Conservation (phyloP, 345 rosid genomes). For the Cardiospermum halicacabum region DNA sequence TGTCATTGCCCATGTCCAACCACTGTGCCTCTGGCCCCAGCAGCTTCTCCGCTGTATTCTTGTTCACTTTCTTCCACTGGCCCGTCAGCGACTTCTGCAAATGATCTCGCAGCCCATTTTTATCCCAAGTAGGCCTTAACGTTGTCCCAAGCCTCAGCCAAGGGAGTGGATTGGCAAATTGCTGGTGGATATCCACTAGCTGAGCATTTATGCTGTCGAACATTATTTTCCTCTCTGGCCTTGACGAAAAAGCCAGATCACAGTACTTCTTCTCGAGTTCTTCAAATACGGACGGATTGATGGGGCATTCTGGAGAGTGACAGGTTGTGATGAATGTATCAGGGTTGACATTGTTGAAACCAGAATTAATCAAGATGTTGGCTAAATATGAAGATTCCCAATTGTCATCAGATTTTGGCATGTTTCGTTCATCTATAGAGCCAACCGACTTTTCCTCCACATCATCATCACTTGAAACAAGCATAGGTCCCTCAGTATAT, state of each 20-base stretch:
- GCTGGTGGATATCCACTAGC: slow-evolving; percentile 43
- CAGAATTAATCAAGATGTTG: slow-evolving; percentile 48
- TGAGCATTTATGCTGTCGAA: slow-evolving; percentile 62
- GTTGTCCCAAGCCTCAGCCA: slow-evolving; percentile 44
- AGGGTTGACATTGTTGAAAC: slow-evolving; percentile 37
- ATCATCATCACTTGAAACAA: slow-evolving; percentile 68
- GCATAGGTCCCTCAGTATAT: slow-evolving; percentile 57
- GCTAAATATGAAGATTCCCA: slow-evolving; percentile 50
- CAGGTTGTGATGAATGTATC: slow-evolving; percentile 40
- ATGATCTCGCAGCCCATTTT: slow-evolving; percentile 35
- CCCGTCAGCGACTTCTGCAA: slow-evolving; percentile 37
- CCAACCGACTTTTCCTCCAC: slow-evolving; percentile 33
- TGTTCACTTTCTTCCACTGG: slow-evolving; percentile 31
- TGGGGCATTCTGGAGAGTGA: slow-evolving; percentile 52
- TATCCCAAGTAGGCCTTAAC: slow-evolving; percentile 31
- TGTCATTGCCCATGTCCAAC: slow-evolving; percentile 50
- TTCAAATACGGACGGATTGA: slow-evolving; percentile 56
- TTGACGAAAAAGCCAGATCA: slow-evolving; percentile 29
- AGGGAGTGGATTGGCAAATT: slow-evolving; percentile 42
- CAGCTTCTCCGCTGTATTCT: slow-evolving; percentile 34
- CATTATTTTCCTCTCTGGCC: slow-evolving; percentile 62
- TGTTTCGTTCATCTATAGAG: slow-evolving; percentile 27
- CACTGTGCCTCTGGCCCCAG: slow-evolving; percentile 41
- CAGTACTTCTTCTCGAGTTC: slow-evolving; percentile 69
- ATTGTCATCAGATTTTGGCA: slow-evolving; percentile 35